These are phyloP conservation scores for Polygonum aviculare DNA, from an alignment of 148 eudicot genomes.

Conservation along the genomic window DNA sequence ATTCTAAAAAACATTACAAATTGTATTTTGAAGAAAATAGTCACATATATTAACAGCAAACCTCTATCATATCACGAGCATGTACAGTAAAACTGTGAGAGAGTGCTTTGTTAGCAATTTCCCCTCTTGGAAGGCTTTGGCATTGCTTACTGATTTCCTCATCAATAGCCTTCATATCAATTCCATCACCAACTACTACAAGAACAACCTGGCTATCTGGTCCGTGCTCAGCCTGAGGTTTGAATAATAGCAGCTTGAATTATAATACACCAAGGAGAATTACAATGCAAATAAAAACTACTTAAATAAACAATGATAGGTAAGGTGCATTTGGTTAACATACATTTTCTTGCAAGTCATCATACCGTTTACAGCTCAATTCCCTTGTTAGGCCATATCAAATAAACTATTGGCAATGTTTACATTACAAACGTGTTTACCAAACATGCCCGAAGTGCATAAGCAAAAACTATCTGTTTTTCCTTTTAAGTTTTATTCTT, in stretches of 20 bases:
- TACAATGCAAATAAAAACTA: background rate
- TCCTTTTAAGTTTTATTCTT: background rate
- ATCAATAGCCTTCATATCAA: slow-evolving; percentile 52
- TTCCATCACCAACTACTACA: slow-evolving; percentile 82
- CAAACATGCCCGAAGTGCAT: background rate
- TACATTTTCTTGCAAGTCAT: background rate
- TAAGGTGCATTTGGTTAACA: background rate
- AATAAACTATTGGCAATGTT: background rate
- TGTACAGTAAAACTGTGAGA: slow-evolving; percentile 79
- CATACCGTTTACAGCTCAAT: background rate
- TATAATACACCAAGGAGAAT: background rate
- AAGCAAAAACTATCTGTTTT: background rate
- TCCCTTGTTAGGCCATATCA: background rate
- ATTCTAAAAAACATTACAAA: background rate
- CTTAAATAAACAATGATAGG: background rate
- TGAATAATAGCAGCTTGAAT: background rate
- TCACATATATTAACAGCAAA: slow-evolving; percentile 13
- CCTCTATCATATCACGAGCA: slow-evolving; percentile 94
- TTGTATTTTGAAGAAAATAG: background rate
- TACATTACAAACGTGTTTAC: background rate
- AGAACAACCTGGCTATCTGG: slow-evolving; percentile 99
- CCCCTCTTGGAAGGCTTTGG: slow-evolving; percentile 82
- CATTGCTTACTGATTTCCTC: slow-evolving; percentile 81
- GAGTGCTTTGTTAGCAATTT: slow-evolving; percentile 74
- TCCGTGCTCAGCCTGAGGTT: slow-evolving; percentile 96